These are phyloP conservation scores for Moniliella sp. DNA, from an alignment of 1,284 basidiomycete genomes.

Conservation along the genomic window DNA sequence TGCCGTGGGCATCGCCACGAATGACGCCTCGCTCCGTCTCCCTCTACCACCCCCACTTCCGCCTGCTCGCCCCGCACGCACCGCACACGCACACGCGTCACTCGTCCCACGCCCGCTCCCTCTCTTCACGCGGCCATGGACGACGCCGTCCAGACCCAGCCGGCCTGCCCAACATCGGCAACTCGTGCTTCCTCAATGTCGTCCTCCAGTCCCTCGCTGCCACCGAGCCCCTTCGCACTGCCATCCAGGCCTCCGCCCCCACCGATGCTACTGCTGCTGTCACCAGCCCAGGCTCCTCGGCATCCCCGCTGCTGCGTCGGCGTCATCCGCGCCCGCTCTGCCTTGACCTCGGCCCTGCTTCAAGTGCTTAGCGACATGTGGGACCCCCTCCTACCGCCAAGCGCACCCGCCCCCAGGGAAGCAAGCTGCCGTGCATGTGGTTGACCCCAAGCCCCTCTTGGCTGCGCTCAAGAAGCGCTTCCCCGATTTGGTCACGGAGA, in stretches of 20 bases:
- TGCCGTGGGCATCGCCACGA: too few relatives aligned
- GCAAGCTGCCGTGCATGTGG: neutral
- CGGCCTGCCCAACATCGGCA: conserved; percentile 62
- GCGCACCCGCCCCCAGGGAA: neutral
- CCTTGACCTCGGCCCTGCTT: neutral
- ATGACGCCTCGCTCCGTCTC: too few relatives aligned
- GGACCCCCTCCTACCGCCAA: neutral
- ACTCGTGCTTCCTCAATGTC: conserved; percentile 81
- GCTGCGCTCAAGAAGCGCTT: conserved; percentile 57
- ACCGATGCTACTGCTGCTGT: neutral
- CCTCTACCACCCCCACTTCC: too few relatives aligned
- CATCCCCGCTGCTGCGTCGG: neutral
- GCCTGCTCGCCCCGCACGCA: too few relatives aligned
- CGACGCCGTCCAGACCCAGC: too few relatives aligned
- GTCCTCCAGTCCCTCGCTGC: conserved; percentile 53
- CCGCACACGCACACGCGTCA: too few relatives aligned
- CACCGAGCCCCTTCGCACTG: conserved; percentile 41
- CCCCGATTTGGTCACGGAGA: conserved; percentile 64
- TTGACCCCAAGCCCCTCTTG: conserved; percentile 40
- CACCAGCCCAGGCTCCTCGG: neutral
- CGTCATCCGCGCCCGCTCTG: neutral
- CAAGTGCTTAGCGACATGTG: neutral
- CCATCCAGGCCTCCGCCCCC: neutral
- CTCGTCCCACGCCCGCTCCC: too few relatives aligned
- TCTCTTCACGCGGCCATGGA: too few relatives aligned